These are phyloP conservation scores for Lipomyces sp. DNA, from an alignment of 805 yeast genomes.

Conservation along the genomic window DNA sequence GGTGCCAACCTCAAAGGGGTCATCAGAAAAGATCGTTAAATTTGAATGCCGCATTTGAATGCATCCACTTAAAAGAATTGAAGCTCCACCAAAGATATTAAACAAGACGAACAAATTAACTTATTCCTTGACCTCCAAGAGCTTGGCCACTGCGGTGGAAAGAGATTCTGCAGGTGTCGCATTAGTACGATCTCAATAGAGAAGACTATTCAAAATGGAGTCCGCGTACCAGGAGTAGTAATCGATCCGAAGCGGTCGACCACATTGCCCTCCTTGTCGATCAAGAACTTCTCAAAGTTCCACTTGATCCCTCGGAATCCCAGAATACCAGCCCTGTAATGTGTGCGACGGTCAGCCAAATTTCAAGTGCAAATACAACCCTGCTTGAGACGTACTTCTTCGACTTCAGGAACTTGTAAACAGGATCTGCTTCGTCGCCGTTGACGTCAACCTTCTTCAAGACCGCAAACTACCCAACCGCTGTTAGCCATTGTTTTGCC, in stretches of 20 bases:
- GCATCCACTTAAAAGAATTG: too few relatives aligned
- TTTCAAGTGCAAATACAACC: too few relatives aligned
- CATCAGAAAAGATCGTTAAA: too few relatives aligned
- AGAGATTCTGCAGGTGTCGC: conserved; percentile 3
- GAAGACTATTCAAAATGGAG: background rate
- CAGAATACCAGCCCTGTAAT: conserved; percentile 43
- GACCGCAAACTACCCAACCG: conserved; percentile 61
- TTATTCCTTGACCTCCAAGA: too few relatives aligned
- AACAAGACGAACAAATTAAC: too few relatives aligned
- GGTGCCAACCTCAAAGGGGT: too few relatives aligned
- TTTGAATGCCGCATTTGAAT: too few relatives aligned
- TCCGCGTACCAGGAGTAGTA: conserved; percentile 53
- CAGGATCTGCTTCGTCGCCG: conserved; percentile 76
- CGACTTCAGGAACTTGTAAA: conserved; percentile 70
- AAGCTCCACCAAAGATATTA: too few relatives aligned
- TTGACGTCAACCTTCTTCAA: conserved; percentile 85
- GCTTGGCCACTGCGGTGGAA: conserved; percentile 4
- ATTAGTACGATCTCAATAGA: background rate
- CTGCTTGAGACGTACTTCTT: conserved; percentile 48
- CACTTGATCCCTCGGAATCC: conserved; percentile 74
- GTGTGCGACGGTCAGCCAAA: background rate
- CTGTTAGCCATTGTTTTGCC: too few relatives aligned
- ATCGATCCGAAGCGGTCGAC: conserved; percentile 61
- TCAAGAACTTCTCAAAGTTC: conserved; percentile 75
- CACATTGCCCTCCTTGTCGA: conserved; percentile 57